Evolutionary conservation across 208 protist genomes (phyloP), one percentile per base, ranked within the genome.

Genomic region (Wallacemonas sp.): DNA sequence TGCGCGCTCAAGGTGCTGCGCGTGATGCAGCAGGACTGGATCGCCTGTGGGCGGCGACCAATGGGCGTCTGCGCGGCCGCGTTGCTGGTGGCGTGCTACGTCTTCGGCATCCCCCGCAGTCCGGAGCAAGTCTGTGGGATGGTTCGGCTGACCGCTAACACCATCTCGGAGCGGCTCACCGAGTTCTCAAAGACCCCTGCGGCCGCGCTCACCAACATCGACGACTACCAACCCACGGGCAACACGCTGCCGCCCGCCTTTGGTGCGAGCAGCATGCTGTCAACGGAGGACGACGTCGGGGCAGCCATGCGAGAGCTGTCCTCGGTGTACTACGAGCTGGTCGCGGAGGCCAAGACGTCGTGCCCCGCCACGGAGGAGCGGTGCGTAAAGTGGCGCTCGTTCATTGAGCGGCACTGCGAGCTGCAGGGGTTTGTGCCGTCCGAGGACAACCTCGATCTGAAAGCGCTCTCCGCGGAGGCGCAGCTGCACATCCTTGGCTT

Each of bases 21-120:
- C 9, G 81, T 76, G 17, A 97, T 97, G 94, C 75, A 85, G 58
- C 81, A 93, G 30, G 92, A 97, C 71, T 97, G 94, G 92, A 97
- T 97, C 47, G 65, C 81, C 24, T 94, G 76, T 49, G 94, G 94
- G 8, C 76, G 94, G 34, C 87, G 90, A 12, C 94, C 94, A 9
- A 87, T 95, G 76, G 90, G 90, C 23, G 87, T 97, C 19, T 96
- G 88, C 65, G 92, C 88, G 26, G 89, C 90, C 5, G 89, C 94
- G 8, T 65, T 97, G 49, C 80, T 97, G 19, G 87, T 96, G 8
- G 86, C 88, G 9, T 93, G 89, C 64, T 90, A 91, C 57, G 82
- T 96, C 46, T 93, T 95, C 61, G 78, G 81, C 58, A 89, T 96
- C 56, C 70, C 68, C 3, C 78, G 87, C 24, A 87, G 80, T 5